These are phyloP conservation scores for Alternaria metachromatica DNA, from an alignment of 2,329 filamentous ascomycete species.

Conservation along the genomic window DNA sequence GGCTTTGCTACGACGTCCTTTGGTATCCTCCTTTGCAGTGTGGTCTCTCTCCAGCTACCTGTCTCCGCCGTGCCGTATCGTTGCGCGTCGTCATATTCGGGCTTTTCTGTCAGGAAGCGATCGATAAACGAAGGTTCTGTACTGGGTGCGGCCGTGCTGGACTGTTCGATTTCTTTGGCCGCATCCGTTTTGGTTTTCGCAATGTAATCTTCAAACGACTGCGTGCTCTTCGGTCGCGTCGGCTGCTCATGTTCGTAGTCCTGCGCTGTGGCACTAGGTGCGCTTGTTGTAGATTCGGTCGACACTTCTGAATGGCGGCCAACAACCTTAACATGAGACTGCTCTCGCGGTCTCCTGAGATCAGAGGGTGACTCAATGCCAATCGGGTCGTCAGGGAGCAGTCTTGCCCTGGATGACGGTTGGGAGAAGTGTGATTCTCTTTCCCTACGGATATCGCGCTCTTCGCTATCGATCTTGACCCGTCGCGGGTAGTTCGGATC, in stretches of 20 bases:
- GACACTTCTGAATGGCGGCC: neutral
- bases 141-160: slow-evolving; percentile 8
- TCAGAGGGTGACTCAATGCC: slow-evolving; percentile 44
- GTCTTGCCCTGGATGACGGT: slow-evolving; percentile 20
- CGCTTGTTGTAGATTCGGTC: neutral
- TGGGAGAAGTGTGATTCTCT: slow-evolving; percentile 19
- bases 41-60: slow-evolving; percentile 36
- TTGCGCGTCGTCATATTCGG: neutral
- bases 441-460: neutral
- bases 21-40: slow-evolving; percentile 19
- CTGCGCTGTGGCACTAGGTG: neutral
- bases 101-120: slow-evolving; percentile 26
- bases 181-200: slow-evolving; percentile 1
- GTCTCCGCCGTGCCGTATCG: neutral
- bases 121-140: slow-evolving; percentile 33
- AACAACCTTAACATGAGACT: slow-evolving; percentile 7
- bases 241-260: neutral
- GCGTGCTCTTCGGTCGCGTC: slow-evolving; percentile 5
- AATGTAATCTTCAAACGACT: neutral
- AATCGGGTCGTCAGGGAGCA: slow-evolving; percentile 24
- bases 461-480: slow-evolving; percentile 13
- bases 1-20: neutral
- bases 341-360: slow-evolving; percentile 34
- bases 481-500: slow-evolving; percentile 21
- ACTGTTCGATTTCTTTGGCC: neutral